Conservation (phyloP, 129 eudicot species). For the Tagetes patula region DNA sequence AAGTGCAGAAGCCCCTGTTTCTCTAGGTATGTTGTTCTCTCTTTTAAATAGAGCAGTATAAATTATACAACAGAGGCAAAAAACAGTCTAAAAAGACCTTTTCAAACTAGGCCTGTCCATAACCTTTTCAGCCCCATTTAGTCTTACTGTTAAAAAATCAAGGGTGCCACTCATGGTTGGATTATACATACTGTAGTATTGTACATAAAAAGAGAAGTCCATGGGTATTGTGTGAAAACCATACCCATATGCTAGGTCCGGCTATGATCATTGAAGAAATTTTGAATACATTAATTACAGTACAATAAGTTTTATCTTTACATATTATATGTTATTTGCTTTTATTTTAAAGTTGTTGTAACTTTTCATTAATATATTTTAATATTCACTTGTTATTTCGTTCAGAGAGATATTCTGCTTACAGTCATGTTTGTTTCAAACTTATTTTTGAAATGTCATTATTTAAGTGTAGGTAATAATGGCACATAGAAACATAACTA, state of each 20-base stretch:
- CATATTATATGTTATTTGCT: not conserved
- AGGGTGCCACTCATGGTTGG: too few species aligned
- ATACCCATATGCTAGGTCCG: too few species aligned
- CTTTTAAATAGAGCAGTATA: slow-evolving; percentile 3
- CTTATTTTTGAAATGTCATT: not conserved
- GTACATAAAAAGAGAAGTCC: too few species aligned
- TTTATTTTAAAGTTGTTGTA: not conserved
- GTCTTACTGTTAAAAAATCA: not conserved
- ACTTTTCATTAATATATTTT: not conserved
- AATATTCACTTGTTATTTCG: not conserved
- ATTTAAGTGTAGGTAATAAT: not conserved
- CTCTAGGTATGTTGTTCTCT: slow-evolving; percentile 43
- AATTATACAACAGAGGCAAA: not conserved
- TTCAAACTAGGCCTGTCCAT: not conserved
- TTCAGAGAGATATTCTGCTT: not conserved
- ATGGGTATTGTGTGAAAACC: too few species aligned
- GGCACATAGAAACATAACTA: too few species aligned
- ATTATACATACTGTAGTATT: too few species aligned
- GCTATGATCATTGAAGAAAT: not conserved
- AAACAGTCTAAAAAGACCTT: not conserved
- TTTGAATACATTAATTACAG: not conserved
- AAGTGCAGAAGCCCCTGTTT: slow-evolving; percentile 42
- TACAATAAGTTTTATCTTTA: not conserved
- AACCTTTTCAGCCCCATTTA: not conserved
- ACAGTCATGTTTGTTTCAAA: not conserved